These are phyloP conservation scores for Cercospora sp. DNA, from an alignment of 2,329 filamentous ascomycete genomes.

Conservation along the genomic window DNA sequence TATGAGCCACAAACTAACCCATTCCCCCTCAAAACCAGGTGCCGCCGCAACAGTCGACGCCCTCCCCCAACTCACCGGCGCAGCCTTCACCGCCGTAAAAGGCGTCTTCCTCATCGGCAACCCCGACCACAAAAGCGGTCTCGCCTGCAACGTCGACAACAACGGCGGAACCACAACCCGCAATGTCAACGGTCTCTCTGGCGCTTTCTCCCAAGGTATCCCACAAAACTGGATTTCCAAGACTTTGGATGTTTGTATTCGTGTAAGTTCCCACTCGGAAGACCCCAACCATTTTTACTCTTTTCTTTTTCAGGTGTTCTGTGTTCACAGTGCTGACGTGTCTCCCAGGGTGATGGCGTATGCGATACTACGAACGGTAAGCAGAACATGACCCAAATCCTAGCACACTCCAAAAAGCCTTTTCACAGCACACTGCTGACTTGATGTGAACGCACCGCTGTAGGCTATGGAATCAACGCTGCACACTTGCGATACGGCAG, in stretches of 20 bases:
- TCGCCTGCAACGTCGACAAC: slow-evolving; percentile 39
- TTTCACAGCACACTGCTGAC: no score
- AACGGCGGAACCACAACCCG: slow-evolving; percentile 39
- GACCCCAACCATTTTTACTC: no score
- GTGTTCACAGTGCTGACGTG: no score
- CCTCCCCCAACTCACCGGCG: slow-evolving; percentile 38
- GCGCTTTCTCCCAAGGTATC: slow-evolving; percentile 27
- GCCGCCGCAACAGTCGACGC: slow-evolving; percentile 42
- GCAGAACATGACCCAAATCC: neutral
- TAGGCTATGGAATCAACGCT: slow-evolving; percentile 37
- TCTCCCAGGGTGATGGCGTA: slow-evolving; percentile 39
- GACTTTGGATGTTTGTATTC: slow-evolving; percentile 41
- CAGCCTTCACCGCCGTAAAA: slow-evolving; percentile 40
- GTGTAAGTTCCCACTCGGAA: no score
- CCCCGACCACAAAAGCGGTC: slow-evolving; percentile 38
- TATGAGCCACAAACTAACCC: no score
- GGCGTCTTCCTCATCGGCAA: slow-evolving; percentile 43
- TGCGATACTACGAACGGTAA: slow-evolving; percentile 38
- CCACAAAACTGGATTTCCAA: slow-evolving; percentile 40
- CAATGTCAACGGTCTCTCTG: slow-evolving; percentile 36
- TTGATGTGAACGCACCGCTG: neutral
- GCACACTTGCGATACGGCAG: slow-evolving; percentile 37
- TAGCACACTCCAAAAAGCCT: no score
- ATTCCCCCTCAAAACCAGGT: no score
- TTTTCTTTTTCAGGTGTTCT: no score